Evolutionary conservation across 441 rosid genomes (phyloP).

Genomic region (Erodium moschatum): DNA sequence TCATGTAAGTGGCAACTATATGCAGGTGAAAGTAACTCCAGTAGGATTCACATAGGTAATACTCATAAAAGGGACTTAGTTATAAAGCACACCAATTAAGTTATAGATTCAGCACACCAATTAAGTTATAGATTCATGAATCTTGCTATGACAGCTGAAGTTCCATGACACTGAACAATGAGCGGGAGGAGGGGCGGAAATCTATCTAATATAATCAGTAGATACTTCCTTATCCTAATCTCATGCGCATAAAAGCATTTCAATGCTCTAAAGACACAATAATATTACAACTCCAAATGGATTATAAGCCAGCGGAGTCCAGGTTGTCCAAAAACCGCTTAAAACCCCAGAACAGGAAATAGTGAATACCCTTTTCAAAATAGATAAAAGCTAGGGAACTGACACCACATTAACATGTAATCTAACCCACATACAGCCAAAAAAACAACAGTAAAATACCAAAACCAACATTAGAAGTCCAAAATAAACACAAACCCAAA

Average conservation of each 20-base stretch:
- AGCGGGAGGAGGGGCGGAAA: neutral
- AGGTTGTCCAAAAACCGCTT: neutral
- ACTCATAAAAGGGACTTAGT: neutral
- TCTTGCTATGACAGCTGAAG: neutral
- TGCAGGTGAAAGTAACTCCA: neutral
- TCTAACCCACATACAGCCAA: neutral
- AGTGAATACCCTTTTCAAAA: neutral
- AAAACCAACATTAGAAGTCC: neutral
- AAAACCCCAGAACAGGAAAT: too few relatives aligned
- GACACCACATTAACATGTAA: neutral
- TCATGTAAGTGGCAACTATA: neutral
- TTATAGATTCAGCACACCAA: neutral
- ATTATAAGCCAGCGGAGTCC: neutral
- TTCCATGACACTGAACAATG: neutral
- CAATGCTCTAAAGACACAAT: neutral
- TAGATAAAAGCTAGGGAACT: neutral
- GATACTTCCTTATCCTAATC: neutral
- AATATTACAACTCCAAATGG: neutral
- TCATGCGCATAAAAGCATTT: neutral
- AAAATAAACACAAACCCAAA: conserved; percentile 7
- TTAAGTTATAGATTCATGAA: neutral
- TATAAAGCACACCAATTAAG: too few relatives aligned
- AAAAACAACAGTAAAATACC: neutral
- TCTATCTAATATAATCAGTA: neutral
- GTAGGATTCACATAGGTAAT: neutral